Base-by-base conservation (phyloP, 2,329 filamentous ascomycete species). In the Claviceps africana region DNA sequence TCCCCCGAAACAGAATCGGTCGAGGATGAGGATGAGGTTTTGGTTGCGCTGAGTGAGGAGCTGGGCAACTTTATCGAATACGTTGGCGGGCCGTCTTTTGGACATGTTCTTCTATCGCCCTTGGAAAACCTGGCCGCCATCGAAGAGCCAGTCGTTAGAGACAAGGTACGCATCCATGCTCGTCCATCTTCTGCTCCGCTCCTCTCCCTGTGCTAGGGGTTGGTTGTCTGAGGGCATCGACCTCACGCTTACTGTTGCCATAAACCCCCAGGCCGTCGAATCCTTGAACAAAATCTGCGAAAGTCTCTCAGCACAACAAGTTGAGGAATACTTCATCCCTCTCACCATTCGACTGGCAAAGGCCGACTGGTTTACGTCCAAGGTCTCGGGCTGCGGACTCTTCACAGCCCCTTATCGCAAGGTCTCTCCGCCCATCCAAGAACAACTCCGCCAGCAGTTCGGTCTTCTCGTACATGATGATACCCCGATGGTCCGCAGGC, bases 321-420 rank as follows among this genome's bases (percentile, higher is more conserved):
- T 97, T 66, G 93, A 98, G 76, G 88, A 96, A 64, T 87, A 90
- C 72, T 97, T 97, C 73, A 91, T 98, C 61, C 93, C 93, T 56
- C 84, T 98, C 65, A 90, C 90, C 55, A 81, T 95, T 65, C 88
- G 93, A 66, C 86, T 98, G 56, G 94, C 93, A 59, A 98, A 97
- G 79, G 93, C 93, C 71, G 93, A 98, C 73, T 98, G 93, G 93
- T 98, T 98, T 71, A 98, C 93, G 53, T 97, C 93, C 58, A 98
- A 97, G 74, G 93, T 98, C 58, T 98, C 93, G 33, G 93, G 91
- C 56, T 95, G 91, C 58, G 93, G 93, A 57, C 85, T 98, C 57
- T 98, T 91, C 75, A 93, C 87, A 67, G 81, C 83, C 48, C 91
- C 93, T 58, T 98, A 98, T 76, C 85, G 83, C 63, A 95, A 94